Evolutionary conservation across 2,329 filamentous ascomycete genomes (phyloP).

Genomic region (Aspergillus piperis): DNA sequence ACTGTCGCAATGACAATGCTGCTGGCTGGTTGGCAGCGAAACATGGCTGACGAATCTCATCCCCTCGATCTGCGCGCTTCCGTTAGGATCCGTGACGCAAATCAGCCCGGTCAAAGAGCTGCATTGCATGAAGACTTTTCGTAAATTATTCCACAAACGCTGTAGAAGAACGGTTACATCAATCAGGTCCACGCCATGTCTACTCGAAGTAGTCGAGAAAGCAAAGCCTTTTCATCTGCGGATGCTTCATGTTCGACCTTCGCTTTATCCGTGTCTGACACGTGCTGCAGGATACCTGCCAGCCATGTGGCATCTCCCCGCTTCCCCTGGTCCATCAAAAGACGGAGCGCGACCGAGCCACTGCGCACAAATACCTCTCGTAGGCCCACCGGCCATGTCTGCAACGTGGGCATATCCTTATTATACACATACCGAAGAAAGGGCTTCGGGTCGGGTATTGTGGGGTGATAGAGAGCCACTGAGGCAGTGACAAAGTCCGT

Average conservation of each 20-base stretch:
- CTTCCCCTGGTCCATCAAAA: constrained; percentile 37
- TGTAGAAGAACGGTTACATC: neutral
- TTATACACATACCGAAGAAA: constrained; percentile 33
- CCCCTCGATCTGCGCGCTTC: neutral
- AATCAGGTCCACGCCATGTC: constrained; percentile 25
- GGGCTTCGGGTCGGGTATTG: constrained; percentile 32
- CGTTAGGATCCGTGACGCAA: constrained; percentile 3
- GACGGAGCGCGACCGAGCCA: constrained; percentile 41
- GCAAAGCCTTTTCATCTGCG: constrained; percentile 27
- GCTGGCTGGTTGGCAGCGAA: neutral
- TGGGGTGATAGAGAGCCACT: constrained; percentile 42
- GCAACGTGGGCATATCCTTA: constrained; percentile 24
- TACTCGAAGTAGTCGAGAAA: constrained; percentile 21
- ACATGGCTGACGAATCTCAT: constrained; percentile 8
- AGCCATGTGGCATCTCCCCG: constrained; percentile 32
- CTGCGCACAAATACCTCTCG: constrained; percentile 35
- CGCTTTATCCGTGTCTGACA: constrained; percentile 30
- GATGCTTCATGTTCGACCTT: constrained; percentile 17
- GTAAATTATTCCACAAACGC: neutral
- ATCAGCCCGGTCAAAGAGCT: neutral
- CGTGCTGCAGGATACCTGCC: constrained; percentile 33
- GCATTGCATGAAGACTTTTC: neutral
- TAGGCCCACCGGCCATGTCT: constrained; percentile 19
- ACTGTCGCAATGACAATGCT: constrained; percentile 3
- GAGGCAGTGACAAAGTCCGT: constrained; percentile 30